Percentiles rank a stretch among this genome's conserved stretches.
phyloP scores from a whole-genome alignment of 2,329 filamentous ascomycete species.

The Bertia moriformis region DNA sequence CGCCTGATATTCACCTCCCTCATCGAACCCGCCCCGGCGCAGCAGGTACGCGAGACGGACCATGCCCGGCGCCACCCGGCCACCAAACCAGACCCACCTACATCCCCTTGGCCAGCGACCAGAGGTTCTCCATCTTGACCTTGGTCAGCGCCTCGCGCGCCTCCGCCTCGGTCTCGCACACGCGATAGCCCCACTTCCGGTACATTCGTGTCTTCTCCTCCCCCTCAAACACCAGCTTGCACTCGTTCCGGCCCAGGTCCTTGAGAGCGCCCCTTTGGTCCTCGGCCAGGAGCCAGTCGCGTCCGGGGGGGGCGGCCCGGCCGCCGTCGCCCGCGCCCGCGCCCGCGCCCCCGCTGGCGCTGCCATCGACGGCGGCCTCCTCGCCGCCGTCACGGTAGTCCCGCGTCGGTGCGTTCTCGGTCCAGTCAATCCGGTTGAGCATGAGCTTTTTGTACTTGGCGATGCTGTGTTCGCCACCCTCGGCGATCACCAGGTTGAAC shows the following conservation, averaged over 20 bases:
- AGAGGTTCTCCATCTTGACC: conserved; percentile 88
- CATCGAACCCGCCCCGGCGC: no score
- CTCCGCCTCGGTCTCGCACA: conserved; percentile 85
- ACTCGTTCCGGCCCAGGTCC: conserved; percentile 70
- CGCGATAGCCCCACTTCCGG: conserved; percentile 72
- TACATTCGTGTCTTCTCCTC: conserved; percentile 70
- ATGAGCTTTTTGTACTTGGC: conserved; percentile 82
- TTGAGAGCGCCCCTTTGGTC: conserved; percentile 67
- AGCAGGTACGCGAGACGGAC: no score
- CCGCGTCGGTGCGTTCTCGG: conserved; percentile 64
- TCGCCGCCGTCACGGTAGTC: conserved; percentile 45
- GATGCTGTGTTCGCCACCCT: conserved; percentile 74
- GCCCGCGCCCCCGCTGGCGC: conserved; percentile 5
- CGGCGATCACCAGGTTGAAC: conserved; percentile 78
- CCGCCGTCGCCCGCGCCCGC: conserved; percentile 4
- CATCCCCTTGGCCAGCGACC: conserved; percentile 79
- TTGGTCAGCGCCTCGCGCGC: conserved; percentile 67
- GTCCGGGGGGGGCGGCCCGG: no score
- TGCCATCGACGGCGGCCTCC: no score
- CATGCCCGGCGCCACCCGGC: no score
- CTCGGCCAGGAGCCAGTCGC: conserved; percentile 73
- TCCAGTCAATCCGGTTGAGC: conserved; percentile 88
- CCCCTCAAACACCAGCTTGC: conserved; percentile 77
- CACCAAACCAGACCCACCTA: no score
- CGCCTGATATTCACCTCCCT: no score